Conservation (phyloP, 306 rosid genomes). For the Cicer yamashitae region DNA sequence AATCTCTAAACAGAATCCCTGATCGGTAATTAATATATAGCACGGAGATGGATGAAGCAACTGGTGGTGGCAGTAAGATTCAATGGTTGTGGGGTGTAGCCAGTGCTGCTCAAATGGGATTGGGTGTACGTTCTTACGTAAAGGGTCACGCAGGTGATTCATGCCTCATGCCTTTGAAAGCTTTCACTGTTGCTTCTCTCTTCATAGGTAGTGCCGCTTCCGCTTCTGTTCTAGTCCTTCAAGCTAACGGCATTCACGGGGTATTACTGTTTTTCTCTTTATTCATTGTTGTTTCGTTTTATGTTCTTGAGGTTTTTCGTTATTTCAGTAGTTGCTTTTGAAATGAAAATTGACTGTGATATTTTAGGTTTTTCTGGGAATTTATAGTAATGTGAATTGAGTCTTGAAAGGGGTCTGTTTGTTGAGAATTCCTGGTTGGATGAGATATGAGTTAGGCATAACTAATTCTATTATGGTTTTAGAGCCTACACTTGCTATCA, state of each 20-base stretch:
- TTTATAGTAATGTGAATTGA: background rate
- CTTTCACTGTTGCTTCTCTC: slow-evolving; percentile 88
- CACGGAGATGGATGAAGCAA: slow-evolving; percentile 38
- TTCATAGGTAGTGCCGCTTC: slow-evolving; percentile 74
- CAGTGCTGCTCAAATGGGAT: slow-evolving; percentile 67
- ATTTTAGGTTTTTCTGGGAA: background rate
- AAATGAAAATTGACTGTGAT: background rate
- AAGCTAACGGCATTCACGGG: slow-evolving; percentile 64
- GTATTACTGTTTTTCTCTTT: slow-evolving; percentile 40
- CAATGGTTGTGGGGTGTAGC: slow-evolving; percentile 77
- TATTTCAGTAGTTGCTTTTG: background rate
- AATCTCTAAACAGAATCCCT: too few species aligned
- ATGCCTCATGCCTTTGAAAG: slow-evolving; percentile 74
- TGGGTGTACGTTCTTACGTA: slow-evolving; percentile 56
- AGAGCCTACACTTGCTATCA: too few species aligned
- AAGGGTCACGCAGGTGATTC: slow-evolving; percentile 62
- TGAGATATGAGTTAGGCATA: too few species aligned
- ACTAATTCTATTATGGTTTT: too few species aligned
- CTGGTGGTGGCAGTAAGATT: slow-evolving; percentile 21
- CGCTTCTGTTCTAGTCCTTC: slow-evolving; percentile 62
- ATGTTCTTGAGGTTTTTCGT: background rate
- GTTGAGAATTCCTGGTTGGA: background rate
- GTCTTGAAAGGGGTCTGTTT: background rate
- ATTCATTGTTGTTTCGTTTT: background rate
- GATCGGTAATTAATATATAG: background rate